Evolutionary conservation across 1,284 basidiomycete species (phyloP).

Genomic region (Ceratobasidium sp.): DNA sequence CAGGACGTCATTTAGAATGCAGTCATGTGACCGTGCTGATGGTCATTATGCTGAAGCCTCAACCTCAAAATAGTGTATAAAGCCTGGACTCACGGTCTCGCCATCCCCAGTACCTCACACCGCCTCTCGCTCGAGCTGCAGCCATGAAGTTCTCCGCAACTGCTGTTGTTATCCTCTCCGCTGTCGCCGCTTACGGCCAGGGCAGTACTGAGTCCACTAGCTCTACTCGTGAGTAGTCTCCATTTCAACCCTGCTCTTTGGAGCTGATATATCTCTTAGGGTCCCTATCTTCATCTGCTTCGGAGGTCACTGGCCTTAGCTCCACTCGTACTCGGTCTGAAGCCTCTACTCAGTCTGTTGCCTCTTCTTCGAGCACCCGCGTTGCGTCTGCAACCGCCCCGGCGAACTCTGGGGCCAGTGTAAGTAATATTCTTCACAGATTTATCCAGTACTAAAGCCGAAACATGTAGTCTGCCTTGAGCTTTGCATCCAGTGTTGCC

Average conservation of each 20-base stretch:
- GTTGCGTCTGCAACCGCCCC: slow-evolving; percentile 13
- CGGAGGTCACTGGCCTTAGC: slow-evolving; percentile 2
- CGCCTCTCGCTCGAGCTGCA: not conserved
- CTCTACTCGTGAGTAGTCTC: too few relatives aligned
- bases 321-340: slow-evolving; percentile 5
- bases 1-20: slow-evolving; percentile 23
- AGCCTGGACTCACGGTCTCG: slow-evolving; percentile 3
- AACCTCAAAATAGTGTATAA: slow-evolving; percentile 17
- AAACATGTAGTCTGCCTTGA: slow-evolving; percentile 9
- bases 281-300: slow-evolving; percentile 17
- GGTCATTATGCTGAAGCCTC: not conserved
- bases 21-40: slow-evolving; percentile 21
- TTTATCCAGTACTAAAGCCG: not conserved
- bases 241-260: too few relatives aligned
- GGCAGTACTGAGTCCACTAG: slow-evolving; percentile 10
- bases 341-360: not conserved
- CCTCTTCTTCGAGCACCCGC: not conserved
- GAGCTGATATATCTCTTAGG: slow-evolving; percentile 3
- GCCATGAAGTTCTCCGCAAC: slow-evolving; percentile 26
- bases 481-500: slow-evolving; percentile 6
- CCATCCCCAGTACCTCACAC: not conserved
- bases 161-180: slow-evolving; percentile 25
- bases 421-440: not conserved
- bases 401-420: slow-evolving; percentile 1
- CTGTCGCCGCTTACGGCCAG: slow-evolving; percentile 37